Conservation (phyloP, 768 basidiomycete genomes). For the Psilocybe cubensis region DNA sequence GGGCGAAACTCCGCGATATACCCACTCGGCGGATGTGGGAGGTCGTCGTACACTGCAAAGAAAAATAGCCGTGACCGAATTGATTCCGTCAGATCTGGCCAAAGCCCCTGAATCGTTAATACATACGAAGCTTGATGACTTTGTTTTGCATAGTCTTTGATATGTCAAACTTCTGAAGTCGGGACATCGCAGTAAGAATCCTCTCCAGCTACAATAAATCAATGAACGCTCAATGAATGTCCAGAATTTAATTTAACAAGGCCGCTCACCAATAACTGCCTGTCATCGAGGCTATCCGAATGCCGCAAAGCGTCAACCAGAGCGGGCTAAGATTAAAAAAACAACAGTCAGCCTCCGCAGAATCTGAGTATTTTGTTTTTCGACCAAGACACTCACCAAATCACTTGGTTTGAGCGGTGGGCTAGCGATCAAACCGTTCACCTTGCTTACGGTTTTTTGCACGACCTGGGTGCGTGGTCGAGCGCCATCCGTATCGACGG, state of each 20-base stretch:
- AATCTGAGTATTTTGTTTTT: background rate
- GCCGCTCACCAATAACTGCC: constrained; percentile 57
- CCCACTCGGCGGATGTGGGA: constrained; percentile 71
- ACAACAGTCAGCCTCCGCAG: background rate
- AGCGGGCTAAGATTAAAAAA: constrained; percentile 40
- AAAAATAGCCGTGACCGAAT: constrained; percentile 8
- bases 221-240: background rate
- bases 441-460: constrained; percentile 28
- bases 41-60: constrained; percentile 77
- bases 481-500: constrained; percentile 39
- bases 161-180: constrained; percentile 33
- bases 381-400: constrained; percentile 28
- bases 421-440: constrained; percentile 32
- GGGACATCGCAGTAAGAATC: constrained; percentile 61
- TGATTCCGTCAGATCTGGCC: constrained; percentile 15
- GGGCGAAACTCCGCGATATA: constrained; percentile 35
- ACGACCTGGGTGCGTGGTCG: constrained; percentile 20
- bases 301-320: constrained; percentile 47
- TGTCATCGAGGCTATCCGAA: constrained; percentile 55
- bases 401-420: constrained; percentile 30
- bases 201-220: constrained; percentile 57
- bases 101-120: constrained; percentile 6
- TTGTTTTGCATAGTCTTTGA: constrained; percentile 48
- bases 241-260: constrained; percentile 1
- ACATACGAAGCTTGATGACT: constrained; percentile 61